Percentiles rank a stretch among this genome's conserved stretches.
Conservation (phyloP, 1,139 yeast genomes). For the Hyphopichia wangnamkhiaoensis region DNA sequence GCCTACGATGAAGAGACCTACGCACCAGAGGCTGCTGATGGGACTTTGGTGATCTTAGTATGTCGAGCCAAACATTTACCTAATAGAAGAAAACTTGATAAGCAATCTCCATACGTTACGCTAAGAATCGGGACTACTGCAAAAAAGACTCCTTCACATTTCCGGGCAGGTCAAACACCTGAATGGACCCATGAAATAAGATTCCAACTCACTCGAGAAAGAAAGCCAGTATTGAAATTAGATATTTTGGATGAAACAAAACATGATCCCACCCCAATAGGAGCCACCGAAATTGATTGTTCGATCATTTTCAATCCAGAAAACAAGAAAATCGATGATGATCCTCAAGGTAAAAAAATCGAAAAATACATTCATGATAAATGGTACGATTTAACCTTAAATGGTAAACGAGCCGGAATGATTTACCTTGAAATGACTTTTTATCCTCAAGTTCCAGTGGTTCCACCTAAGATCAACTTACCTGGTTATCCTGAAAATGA, state of each 20-base stretch:
- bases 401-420: constrained; percentile 83
- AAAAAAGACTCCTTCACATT: constrained; percentile 68
- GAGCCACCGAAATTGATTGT: constrained; percentile 78
- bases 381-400: constrained; percentile 75
- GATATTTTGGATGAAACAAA: constrained; percentile 88
- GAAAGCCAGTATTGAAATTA: constrained; percentile 63
- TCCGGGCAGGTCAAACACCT: constrained; percentile 91
- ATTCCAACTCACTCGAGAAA: constrained; percentile 62
- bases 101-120: constrained; percentile 86
- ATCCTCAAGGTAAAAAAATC: constrained; percentile 35
- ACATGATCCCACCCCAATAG: constrained; percentile 82
- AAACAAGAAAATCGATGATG: constrained; percentile 28
- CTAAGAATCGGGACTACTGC: constrained; percentile 81
- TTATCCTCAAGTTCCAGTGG: constrained; percentile 62
- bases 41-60: constrained; percentile 46
- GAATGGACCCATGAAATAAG: constrained; percentile 80
- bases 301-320: constrained; percentile 58
- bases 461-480: constrained; percentile 42
- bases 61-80: constrained; percentile 73
- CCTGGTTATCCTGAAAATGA: constrained; percentile 3
- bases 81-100: constrained; percentile 77
- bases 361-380: constrained; percentile 75
- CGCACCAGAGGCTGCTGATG: constrained; percentile 42
- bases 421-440: constrained; percentile 90
- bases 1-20: constrained; percentile 2